Evolutionary conservation across 2,329 filamentous ascomycete species (phyloP).

Genomic region (Triangularia verruculosa): DNA sequence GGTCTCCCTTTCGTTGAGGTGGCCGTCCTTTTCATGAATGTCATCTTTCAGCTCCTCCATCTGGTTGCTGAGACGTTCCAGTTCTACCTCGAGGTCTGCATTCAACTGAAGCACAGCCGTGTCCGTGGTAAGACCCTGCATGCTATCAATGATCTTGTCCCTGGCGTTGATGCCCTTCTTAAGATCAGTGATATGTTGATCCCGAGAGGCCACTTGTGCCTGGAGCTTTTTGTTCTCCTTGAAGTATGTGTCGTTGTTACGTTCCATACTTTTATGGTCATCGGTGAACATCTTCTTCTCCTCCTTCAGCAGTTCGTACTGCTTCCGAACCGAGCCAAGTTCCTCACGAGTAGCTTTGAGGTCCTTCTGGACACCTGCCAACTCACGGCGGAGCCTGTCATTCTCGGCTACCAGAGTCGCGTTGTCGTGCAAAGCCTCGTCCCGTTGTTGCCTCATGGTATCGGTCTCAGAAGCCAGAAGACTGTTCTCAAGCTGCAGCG

Average conservation of each 20-base stretch:
- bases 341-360: constrained; percentile 46
- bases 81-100: constrained; percentile 28
- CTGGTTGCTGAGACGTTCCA: constrained; percentile 25
- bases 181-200: constrained; percentile 30
- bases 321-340: constrained; percentile 42
- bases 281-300: constrained; percentile 47
- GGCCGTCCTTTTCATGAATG: constrained; percentile 24
- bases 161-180: constrained; percentile 30
- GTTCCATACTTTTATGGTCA: constrained; percentile 52
- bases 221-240: constrained; percentile 49
- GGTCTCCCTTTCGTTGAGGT: constrained; percentile 24
- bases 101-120: constrained; percentile 29
- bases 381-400: constrained; percentile 39
- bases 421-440: constrained; percentile 23
- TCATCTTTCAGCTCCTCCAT: constrained; percentile 22
- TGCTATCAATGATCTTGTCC: constrained; percentile 30
- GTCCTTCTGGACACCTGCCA: constrained; percentile 41
- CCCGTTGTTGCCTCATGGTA: constrained; percentile 37
- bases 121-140: constrained; percentile 27
- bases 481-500: constrained; percentile 40
- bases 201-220: constrained; percentile 26
- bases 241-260: constrained; percentile 55
- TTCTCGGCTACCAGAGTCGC: constrained; percentile 25
- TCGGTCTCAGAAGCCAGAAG: constrained; percentile 42
- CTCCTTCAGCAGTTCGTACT: constrained; percentile 36